Base-by-base conservation (phyloP, 306 rosid genomes). In the Malus fusca region DNA sequence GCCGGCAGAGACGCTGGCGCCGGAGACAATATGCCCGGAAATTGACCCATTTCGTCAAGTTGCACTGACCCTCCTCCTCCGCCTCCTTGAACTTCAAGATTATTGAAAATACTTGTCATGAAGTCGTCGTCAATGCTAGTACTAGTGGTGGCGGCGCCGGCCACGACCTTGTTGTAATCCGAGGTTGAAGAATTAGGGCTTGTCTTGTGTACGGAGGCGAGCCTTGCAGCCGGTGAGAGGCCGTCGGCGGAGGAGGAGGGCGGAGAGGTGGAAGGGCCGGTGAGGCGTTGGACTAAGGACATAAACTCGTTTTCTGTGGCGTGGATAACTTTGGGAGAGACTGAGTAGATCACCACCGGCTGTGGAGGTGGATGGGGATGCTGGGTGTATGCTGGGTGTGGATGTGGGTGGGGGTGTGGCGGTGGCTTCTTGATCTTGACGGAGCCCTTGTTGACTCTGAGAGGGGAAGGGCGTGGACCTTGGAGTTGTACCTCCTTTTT, bases 211-310 rank as follows among this genome's bases (percentile, higher is more conserved):
- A 95, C 92, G 11, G 97, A 82, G 30, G 99, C 99, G 1, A 92
- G 76, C 22, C 97, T 87, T 13, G 97, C 99, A 9, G 99, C 99
- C 42, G 99, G 99, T 1, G 99, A 95, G 0, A 95, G 77, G 18
- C 85, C 88, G 8, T 94, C 97, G 15, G 84, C 88, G 6, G 94
- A 97, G 33, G 76, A 25, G 2, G 76, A 31, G 2, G 84, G 77
- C 15, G 72, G 62, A n/a, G 96, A 26, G 8, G 91, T 48, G 53
- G 53, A 85, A 0, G 85, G 87, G 0, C 99, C 99, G 18, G 99
- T 95, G 74, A 95, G 97, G 61, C 97, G 92, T 79, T 95, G 99
- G 35, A 95, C 97, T 15, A 87, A 71, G 83, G 94, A 88, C 97
- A 89, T 90, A 91, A 95, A 95, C 46, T 95, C 85, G 62, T 23